Percentiles rank a stretch among this genome's conserved stretches.
Evolutionary conservation across 805 yeast species (phyloP).

Genomic region (Lipomyces starkeyi): DNA sequence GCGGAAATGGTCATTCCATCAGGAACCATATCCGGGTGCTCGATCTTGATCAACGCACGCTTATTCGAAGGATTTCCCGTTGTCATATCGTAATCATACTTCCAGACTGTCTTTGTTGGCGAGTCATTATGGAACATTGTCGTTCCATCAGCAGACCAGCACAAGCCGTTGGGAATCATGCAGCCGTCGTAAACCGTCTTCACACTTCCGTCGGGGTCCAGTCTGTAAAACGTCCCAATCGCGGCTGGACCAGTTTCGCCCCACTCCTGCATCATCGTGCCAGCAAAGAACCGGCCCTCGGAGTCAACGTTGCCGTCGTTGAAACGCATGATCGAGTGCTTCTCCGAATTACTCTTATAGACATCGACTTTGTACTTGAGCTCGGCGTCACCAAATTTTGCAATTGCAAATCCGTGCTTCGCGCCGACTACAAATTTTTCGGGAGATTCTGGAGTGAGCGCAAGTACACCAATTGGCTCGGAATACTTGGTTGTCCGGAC

Average conservation of each 20-base stretch:
- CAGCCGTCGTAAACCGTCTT: constrained; percentile 50
- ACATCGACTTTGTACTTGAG: constrained; percentile 29
- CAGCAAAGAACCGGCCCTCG: constrained; percentile 77
- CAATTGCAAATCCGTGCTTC: constrained; percentile 64
- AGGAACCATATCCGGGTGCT: constrained; percentile 57
- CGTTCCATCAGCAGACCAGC: constrained; percentile 55
- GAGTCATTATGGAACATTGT: constrained; percentile 63
- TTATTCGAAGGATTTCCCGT: constrained; percentile 50
- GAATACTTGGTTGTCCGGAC: constrained; percentile 43
- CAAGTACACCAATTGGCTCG: constrained; percentile 69
- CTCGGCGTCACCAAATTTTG: constrained; percentile 11
- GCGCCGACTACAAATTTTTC: constrained; percentile 65
- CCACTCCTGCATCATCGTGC: constrained; percentile 67
- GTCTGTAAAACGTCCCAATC: constrained; percentile 62
- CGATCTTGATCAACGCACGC: constrained; percentile 50
- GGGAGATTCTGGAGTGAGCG: constrained; percentile 58
- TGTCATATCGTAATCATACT: constrained; percentile 52
- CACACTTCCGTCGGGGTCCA: constrained; percentile 46
- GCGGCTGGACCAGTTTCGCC: constrained; percentile 46
- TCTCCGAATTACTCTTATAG: constrained; percentile 41
- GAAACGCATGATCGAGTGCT: constrained; percentile 56
- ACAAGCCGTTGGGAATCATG: constrained; percentile 74
- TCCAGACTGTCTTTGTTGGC: constrained; percentile 54
- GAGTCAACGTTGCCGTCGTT: constrained; percentile 86
- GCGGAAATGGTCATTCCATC: constrained; percentile 75